Evolutionary conservation across 2,329 filamentous ascomycete species (phyloP), one percentile per base, ranked within the genome.

Genomic region (Scedosporium apiospermum): DNA sequence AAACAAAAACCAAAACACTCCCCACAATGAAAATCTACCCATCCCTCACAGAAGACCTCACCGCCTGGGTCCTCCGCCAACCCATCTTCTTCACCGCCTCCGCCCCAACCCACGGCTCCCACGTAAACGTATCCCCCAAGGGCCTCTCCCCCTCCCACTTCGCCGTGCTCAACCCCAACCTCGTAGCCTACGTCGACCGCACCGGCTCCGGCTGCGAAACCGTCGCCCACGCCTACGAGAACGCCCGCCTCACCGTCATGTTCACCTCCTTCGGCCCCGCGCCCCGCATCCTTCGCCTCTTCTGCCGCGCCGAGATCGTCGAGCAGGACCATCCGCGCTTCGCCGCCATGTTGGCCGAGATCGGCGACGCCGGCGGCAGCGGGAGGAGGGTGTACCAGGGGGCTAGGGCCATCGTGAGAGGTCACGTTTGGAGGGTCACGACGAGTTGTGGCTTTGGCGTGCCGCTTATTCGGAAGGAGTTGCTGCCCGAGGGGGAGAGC

Each of bases 111-210:
- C 79, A 80, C n/a, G 86, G 83, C 21, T 74, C 77, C 2, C 89
- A 93, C 75, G 78, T 93, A 76, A 93, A 93, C 69, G 76, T 91
- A 62, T 92, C 88, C 0, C 88, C 90, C 58, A 91, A 93, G 73
- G 89, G 89, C 58, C 80, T 88, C 23, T 77, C 84, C 0, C 75
- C 80, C n/a, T 55, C 60, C 60, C 86, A 86, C 30, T 85, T 90
- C 68, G 78, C 82, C 38, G 77, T 90, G 61, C 76, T 89, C 61
- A 74, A 75, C 7, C 78, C 82, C 34, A 87, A 81, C 65, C 76
- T 77, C n/a, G 82, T 88, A 63, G 87, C 84, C 27, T 93, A 92
- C 70, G 78, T 91, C 62, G 89, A 93, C 70, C 82, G 86, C 64
- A 91, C 87, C 1, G 90, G 89, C 34, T 89, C 86, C 38, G 89